phyloP scores from a whole-genome alignment of 495 filamentous ascomycete species.

The Penicillium pulvis region DNA sequence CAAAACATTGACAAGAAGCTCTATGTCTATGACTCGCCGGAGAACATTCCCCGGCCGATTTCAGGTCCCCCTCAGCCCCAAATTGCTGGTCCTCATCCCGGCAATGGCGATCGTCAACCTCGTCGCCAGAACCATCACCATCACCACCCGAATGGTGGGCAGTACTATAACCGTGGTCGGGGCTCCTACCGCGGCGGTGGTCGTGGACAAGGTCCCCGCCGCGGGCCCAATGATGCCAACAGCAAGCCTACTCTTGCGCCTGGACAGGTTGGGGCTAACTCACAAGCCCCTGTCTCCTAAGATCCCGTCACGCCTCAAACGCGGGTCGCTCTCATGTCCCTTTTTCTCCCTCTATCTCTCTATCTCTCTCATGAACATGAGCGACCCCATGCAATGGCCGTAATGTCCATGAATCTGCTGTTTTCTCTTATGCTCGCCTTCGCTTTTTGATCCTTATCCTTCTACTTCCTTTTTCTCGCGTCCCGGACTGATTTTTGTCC shows the following conservation, averaged over 20 bases:
- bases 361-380: not conserved
- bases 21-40: conserved; percentile 96
- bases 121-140: conserved; percentile 43
- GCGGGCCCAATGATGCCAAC: conserved; percentile 39
- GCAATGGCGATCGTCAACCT: conserved; percentile 35
- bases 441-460: not conserved
- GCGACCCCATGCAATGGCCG: not conserved
- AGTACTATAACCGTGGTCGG: conserved; percentile 41
- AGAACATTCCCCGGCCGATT: conserved; percentile 84
- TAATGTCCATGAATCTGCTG: conserved; percentile 2
- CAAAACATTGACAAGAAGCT: conserved; percentile 94
- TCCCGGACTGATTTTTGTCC: conserved; percentile 1
- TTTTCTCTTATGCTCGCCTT: not conserved
- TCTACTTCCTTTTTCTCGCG: conserved; percentile 9
- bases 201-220: conserved; percentile 49
- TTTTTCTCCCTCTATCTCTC: not conserved
- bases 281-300: conserved; percentile 37
- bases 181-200: conserved; percentile 43
- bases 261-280: conserved; percentile 33
- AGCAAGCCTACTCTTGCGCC: conserved; percentile 27
- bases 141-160: conserved; percentile 41
- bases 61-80: conserved; percentile 45
- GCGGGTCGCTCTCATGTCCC: conserved; percentile 1
- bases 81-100: conserved; percentile 23
- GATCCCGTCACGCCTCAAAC: conserved; percentile 4